Conservation (phyloP, 2,329 filamentous ascomycete genomes). For the Triangularia verruculosa region DNA sequence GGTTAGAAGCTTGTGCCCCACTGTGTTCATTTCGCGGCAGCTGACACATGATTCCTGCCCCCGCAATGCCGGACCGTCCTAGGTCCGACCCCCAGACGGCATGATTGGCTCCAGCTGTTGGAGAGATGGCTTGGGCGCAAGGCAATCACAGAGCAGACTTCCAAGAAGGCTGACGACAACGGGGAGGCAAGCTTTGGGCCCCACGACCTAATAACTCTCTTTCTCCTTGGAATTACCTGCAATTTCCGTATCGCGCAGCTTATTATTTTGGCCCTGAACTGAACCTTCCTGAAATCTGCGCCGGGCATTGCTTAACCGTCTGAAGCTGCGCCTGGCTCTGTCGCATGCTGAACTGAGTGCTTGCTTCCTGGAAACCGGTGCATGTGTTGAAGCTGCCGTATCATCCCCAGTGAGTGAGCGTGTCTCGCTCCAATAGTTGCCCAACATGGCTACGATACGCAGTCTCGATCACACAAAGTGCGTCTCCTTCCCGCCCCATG, state of each 20-base stretch:
- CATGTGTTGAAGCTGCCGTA: constrained; percentile 10
- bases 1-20: neutral
- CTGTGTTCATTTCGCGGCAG: constrained; percentile 5
- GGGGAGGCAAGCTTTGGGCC: constrained; percentile 10
- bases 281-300: neutral
- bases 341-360: constrained; percentile 7
- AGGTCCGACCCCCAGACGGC: neutral
- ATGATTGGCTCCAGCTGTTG: constrained; percentile 14
- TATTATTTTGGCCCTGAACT: constrained; percentile 2
- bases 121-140: neutral
- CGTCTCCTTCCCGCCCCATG: constrained; percentile 13
- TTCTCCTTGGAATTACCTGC: constrained; percentile 1
- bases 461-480: constrained; percentile 35
- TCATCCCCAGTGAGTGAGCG: neutral
- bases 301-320: neutral
- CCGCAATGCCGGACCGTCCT: neutral
- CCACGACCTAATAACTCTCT: constrained; percentile 5
- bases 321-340: constrained; percentile 4
- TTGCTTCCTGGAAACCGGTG: constrained; percentile 4
- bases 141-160: constrained; percentile 4
- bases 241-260: constrained; percentile 7
- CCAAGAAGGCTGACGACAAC: constrained; percentile 23
- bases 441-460: constrained; percentile 34
- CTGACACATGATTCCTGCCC: neutral
- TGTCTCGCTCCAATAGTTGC: constrained; percentile 21